Percentiles rank a stretch among this genome's conserved stretches.
Evolutionary conservation across 768 basidiomycete genomes (phyloP).

Genomic region (Xerocomellus amylosporus): DNA sequence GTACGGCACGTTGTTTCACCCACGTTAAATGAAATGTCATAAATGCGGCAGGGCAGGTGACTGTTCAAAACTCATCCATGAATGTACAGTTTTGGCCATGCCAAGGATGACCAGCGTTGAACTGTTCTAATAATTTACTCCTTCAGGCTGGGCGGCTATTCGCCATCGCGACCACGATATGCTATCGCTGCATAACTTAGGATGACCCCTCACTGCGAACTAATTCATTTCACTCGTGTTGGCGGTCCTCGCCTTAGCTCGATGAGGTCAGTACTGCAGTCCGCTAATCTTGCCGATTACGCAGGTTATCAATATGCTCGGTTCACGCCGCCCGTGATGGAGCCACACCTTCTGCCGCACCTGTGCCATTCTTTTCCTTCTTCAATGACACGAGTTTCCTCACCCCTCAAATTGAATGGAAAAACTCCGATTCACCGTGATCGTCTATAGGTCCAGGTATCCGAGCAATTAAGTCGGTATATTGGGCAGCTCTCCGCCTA

Average conservation of each 20-base stretch:
- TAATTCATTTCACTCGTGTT: neutral
- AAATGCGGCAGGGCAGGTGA: neutral
- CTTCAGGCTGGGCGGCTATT: neutral
- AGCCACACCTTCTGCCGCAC: neutral
- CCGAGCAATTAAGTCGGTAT: neutral
- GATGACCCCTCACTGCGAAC: neutral
- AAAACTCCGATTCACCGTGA: neutral
- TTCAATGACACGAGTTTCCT: neutral
- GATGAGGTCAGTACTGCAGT: constrained; percentile 9
- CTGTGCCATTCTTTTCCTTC: neutral
- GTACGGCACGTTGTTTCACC: neutral
- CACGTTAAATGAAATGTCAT: neutral
- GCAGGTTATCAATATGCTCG: constrained; percentile 5
- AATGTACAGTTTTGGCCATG: too few relatives aligned
- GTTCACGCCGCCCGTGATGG: neutral
- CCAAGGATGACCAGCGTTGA: too few relatives aligned
- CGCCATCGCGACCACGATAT: neutral
- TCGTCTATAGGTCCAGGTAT: neutral
- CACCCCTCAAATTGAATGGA: constrained; percentile 4
- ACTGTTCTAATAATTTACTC: too few relatives aligned
- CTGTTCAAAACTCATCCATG: neutral
- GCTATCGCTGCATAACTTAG: neutral
- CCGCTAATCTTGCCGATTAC: constrained; percentile 10
- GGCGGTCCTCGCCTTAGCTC: neutral
- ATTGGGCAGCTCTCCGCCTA: constrained; percentile 6